These are phyloP conservation scores for Fusarium compactum DNA, from an alignment of 2,329 filamentous ascomycete genomes.

Conservation along the genomic window DNA sequence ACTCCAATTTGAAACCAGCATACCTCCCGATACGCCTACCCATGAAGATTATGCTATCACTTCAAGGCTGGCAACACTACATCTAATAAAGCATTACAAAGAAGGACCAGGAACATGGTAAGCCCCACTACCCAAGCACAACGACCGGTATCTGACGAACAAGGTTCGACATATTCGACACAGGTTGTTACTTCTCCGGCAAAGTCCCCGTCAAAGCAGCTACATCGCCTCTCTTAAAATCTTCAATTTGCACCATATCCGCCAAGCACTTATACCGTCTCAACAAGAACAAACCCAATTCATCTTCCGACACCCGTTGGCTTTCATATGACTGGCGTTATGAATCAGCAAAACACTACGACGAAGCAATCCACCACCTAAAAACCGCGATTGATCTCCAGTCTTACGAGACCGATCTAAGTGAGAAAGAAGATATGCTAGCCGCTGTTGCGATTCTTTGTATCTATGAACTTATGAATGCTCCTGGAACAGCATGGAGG, in stretches of 20 bases:
- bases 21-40: rapidly evolving
- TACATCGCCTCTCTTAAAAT: conserved; percentile 28
- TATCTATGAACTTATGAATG: conserved; percentile 76
- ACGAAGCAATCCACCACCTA: conserved; percentile 35
- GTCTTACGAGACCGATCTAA: conserved; percentile 56
- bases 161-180: conserved; percentile 46
- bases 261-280: conserved; percentile 36
- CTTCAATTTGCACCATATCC: conserved; percentile 38
- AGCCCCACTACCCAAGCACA: not conserved
- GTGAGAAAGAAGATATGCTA: conserved; percentile 60
- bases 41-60: not conserved
- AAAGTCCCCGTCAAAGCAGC: conserved; percentile 44
- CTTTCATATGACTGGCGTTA: conserved; percentile 37
- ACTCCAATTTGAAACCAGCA: rapidly evolving
- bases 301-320: not conserved
- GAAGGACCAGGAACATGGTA: conserved; percentile 40
- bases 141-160: conserved; percentile 13
- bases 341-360: conserved; percentile 40
- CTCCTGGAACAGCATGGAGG: conserved; percentile 71
- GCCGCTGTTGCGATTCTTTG: conserved; percentile 75
- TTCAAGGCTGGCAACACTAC: conserved; percentile 11
- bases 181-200: conserved; percentile 40
- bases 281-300: not conserved
- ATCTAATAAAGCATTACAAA: conserved; percentile 37
- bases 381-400: conserved; percentile 31